A percentile compares a stretch with the other conserved stretches of the same genome.
Conservation (phyloP, 805 yeast genomes). For the Lipomyces sp. region DNA sequence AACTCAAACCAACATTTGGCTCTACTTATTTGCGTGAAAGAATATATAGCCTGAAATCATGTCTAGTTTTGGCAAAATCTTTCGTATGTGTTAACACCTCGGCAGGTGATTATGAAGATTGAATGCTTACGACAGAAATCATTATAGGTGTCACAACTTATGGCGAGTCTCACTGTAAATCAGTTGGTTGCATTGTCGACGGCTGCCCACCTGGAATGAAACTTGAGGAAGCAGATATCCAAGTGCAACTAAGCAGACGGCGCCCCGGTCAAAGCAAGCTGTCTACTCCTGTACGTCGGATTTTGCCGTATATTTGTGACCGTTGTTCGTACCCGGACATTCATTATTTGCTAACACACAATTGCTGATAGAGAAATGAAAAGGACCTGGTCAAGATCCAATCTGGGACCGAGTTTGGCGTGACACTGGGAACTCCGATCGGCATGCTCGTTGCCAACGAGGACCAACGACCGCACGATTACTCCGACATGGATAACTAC, state of each 20-base stretch:
- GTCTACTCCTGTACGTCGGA: conserved; percentile 68
- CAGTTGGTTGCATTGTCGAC: conserved; percentile 97
- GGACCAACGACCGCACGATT: conserved; percentile 97
- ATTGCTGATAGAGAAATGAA: conserved; percentile 63
- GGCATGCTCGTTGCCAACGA: conserved; percentile 91
- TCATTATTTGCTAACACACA: neutral
- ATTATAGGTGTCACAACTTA: conserved; percentile 78
- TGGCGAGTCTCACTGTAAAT: conserved; percentile 97
- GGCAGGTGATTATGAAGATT: neutral
- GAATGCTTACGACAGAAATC: neutral
- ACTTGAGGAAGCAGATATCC: conserved; percentile 83
- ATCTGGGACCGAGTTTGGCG: conserved; percentile 90
- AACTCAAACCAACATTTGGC: neutral
- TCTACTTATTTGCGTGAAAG: neutral
- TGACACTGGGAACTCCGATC: conserved; percentile 92
- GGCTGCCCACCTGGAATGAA: conserved; percentile 97
- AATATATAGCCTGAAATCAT: conserved; percentile 45
- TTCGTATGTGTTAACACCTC: conserved; percentile 43
- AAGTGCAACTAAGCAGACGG: conserved; percentile 94
- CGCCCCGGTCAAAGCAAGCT: conserved; percentile 96
- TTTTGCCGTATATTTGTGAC: neutral
- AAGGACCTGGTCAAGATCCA: conserved; percentile 92
- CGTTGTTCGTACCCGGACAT: neutral
- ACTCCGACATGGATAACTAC: conserved; percentile 89
- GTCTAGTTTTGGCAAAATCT: conserved; percentile 73